A percentile compares a stretch with the other conserved stretches of the same genome.
Evolutionary conservation across 257 asterid genomes (phyloP).

Genomic region (Gardenia jasminoides): DNA sequence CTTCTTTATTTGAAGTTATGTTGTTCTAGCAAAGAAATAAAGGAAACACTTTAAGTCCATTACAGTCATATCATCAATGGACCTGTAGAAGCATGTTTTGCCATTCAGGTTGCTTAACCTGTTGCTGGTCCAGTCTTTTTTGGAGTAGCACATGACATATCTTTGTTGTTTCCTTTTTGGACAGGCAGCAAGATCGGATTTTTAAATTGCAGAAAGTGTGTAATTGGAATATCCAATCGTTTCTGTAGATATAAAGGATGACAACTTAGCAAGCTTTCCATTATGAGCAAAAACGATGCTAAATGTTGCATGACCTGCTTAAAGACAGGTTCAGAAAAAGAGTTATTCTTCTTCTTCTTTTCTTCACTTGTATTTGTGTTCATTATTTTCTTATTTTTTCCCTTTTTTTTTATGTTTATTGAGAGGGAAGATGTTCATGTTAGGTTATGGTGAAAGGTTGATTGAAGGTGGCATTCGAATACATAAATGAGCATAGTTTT

Average conservation of each 20-base stretch:
- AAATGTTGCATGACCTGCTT: background rate
- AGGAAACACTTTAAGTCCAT: background rate
- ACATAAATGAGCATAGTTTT: slow-evolving; percentile 39
- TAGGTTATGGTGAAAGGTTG: slow-evolving; percentile 30
- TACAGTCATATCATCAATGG: background rate
- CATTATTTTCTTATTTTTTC: no score
- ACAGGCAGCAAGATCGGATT: background rate
- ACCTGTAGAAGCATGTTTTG: background rate
- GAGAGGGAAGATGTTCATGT: background rate
- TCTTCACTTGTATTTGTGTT: background rate
- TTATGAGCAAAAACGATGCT: background rate
- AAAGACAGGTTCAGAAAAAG: background rate
- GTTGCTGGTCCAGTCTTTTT: no score
- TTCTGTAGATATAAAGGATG: background rate
- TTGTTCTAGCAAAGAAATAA: background rate
- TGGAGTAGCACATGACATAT: no score
- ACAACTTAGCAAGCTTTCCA: background rate
- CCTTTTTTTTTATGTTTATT: background rate
- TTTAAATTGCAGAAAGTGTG: background rate
- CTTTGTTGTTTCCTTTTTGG: no score
- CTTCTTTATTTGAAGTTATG: background rate
- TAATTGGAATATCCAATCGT: background rate
- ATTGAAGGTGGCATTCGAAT: slow-evolving; percentile 66
- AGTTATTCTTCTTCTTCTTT: no score
- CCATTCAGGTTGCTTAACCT: no score